These are phyloP conservation scores for Cardiospermum halicacabum DNA, from an alignment of 345 rosid genomes.

Conservation along the genomic window DNA sequence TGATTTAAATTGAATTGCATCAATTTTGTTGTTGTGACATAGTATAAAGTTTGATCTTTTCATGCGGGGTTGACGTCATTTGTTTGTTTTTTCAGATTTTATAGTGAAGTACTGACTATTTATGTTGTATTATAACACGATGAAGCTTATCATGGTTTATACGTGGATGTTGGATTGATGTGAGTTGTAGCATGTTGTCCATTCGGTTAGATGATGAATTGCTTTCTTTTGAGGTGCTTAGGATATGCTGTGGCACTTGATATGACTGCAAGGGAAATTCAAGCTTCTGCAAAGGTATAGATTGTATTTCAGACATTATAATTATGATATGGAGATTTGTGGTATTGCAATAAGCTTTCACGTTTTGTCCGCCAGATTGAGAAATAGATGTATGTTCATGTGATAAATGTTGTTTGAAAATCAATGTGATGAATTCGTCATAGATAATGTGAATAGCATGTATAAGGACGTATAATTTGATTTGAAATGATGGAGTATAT, in stretches of 20 bases:
- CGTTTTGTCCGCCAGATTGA: background rate
- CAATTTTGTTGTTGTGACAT: background rate
- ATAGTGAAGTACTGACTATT: background rate
- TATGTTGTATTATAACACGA: background rate
- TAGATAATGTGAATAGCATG: too few species aligned
- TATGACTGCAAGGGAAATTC: slow-evolving; percentile 92
- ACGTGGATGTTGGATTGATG: background rate
- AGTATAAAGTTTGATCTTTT: too few species aligned
- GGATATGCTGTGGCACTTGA: slow-evolving; percentile 92
- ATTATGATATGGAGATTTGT: background rate
- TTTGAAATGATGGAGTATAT: background rate
- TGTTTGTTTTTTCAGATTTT: too few species aligned
- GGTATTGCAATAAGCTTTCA: background rate
- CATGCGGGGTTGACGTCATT: too few species aligned
- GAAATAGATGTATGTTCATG: background rate
- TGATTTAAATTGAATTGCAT: too few species aligned
- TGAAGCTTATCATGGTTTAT: background rate
- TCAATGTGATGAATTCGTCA: too few species aligned
- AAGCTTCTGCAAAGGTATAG: slow-evolving; percentile 74
- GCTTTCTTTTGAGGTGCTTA: slow-evolving; percentile 17
- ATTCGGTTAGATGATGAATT: background rate
- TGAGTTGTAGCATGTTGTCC: background rate
- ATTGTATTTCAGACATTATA: background rate
- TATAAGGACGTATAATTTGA: too few species aligned
- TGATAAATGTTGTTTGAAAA: background rate